phyloP scores from a whole-genome alignment of 768 basidiomycete genomes.

The Sporobolomyces pararoseus region DNA sequence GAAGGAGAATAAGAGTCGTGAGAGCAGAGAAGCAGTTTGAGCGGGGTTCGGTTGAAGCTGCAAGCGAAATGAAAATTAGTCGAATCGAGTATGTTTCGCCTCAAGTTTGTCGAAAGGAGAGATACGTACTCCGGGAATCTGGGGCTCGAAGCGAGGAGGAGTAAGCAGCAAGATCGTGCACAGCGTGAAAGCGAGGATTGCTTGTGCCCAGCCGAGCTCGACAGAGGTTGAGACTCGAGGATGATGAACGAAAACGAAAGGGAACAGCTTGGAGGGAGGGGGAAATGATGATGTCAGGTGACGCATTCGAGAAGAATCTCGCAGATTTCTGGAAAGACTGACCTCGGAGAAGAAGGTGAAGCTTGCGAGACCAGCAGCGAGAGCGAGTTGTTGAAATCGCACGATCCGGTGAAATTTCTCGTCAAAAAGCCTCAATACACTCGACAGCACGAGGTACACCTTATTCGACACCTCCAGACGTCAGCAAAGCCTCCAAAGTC shows the following conservation, averaged over 20 bases:
- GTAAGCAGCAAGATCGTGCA: conserved; percentile 1
- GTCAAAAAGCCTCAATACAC: neutral
- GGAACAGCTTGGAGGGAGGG: conserved; percentile 7
- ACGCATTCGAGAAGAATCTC: neutral
- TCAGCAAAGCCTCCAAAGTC: too few relatives aligned
- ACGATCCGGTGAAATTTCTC: neutral
- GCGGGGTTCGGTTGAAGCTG: conserved; percentile 25
- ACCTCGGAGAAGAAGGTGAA: neutral
- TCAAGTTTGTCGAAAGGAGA: too few relatives aligned
- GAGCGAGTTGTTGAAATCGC: conserved; percentile 2
- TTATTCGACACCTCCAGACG: too few relatives aligned
- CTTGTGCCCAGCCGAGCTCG: neutral
- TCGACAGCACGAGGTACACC: conserved; percentile 13
- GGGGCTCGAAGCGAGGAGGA: neutral
- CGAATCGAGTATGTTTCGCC: neutral
- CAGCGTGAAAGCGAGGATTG: neutral
- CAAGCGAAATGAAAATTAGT: neutral
- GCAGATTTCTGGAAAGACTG: neutral
- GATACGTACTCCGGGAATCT: neutral
- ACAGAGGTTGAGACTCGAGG: neutral
- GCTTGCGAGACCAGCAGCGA: neutral
- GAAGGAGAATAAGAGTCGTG: conserved; percentile 30
- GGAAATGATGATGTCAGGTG: too few relatives aligned
- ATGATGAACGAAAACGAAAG: conserved; percentile 25
- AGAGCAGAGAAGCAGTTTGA: conserved; percentile 34